Evolutionary conservation across 2,329 filamentous ascomycete genomes (phyloP).

Genomic region (Claviceps citrina): DNA sequence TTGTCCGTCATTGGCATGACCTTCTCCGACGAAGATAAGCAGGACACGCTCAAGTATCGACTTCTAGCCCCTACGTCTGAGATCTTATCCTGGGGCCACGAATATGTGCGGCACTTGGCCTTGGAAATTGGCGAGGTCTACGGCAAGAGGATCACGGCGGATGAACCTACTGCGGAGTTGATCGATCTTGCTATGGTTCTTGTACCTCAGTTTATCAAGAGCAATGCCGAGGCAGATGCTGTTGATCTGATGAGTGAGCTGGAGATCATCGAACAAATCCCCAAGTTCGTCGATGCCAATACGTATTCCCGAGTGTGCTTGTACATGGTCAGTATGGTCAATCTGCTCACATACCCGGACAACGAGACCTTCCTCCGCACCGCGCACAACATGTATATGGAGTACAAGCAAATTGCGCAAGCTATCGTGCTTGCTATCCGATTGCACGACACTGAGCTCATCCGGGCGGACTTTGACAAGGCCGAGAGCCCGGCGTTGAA

Average conservation of each 20-base stretch:
- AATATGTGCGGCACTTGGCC: slow-evolving; percentile 91
- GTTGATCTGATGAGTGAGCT: slow-evolving; percentile 94
- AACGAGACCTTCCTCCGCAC: slow-evolving; percentile 90
- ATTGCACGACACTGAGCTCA: slow-evolving; percentile 72
- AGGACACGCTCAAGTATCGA: slow-evolving; percentile 93
- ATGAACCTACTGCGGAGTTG: slow-evolving; percentile 71
- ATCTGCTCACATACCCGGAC: slow-evolving; percentile 90
- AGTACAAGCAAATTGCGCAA: slow-evolving; percentile 84
- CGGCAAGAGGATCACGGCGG: slow-evolving; percentile 69
- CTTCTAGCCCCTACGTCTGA: slow-evolving; percentile 80
- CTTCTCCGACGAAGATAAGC: slow-evolving; percentile 86
- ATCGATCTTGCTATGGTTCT: slow-evolving; percentile 70
- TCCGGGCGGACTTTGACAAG: slow-evolving; percentile 65
- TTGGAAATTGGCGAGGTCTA: slow-evolving; percentile 94
- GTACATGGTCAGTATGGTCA: slow-evolving; percentile 99
- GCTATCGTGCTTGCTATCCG: slow-evolving; percentile 90
- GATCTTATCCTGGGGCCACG: slow-evolving; percentile 93
- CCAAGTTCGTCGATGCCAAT: slow-evolving; percentile 80
- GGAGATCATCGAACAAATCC: slow-evolving; percentile 88
- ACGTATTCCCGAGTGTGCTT: slow-evolving; percentile 86
- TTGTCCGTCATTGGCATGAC: slow-evolving; percentile 98
- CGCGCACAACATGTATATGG: slow-evolving; percentile 83
- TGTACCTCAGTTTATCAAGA: slow-evolving; percentile 88
- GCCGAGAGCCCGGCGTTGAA: slow-evolving; percentile 69
- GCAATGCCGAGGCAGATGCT: slow-evolving; percentile 94